These are phyloP conservation scores for Hydrangea macrophylla DNA, from an alignment of 148 eudicot genomes.

Conservation along the genomic window DNA sequence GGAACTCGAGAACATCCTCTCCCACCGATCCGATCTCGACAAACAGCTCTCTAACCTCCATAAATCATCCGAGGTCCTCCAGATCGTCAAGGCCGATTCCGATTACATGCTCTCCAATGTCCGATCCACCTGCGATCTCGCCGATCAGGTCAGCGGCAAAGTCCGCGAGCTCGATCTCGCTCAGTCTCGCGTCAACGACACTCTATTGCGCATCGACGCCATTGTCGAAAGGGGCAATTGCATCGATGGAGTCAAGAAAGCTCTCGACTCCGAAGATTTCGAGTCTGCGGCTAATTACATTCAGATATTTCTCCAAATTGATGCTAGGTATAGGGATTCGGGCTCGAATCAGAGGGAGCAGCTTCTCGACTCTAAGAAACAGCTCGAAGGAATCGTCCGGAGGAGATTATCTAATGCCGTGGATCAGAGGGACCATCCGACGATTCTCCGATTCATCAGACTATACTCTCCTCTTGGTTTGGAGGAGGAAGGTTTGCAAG, in stretches of 20 bases:
- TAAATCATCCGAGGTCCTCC: constrained; percentile 51
- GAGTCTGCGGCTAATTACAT: constrained; percentile 62
- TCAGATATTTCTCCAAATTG: constrained; percentile 66
- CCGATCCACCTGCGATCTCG: constrained; percentile 58
- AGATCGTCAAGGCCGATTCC: constrained; percentile 58
- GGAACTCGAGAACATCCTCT: constrained; percentile 53
- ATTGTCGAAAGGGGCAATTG: constrained; percentile 57
- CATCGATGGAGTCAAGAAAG: constrained; percentile 57
- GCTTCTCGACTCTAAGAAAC: constrained; percentile 60
- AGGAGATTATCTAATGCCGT: constrained; percentile 52
- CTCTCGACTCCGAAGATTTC: constrained; percentile 57
- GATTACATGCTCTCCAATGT: constrained; percentile 67
- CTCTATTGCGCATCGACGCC: constrained; percentile 72
- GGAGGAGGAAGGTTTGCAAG: constrained; percentile 90
- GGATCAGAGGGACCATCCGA: constrained; percentile 68
- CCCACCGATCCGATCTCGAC: constrained; percentile 63
- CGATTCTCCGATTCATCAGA: constrained; percentile 55
- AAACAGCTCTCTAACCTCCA: constrained; percentile 61
- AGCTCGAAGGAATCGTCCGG: constrained; percentile 59
- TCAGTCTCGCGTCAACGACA: constrained; percentile 70
- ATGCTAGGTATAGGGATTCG: constrained; percentile 53
- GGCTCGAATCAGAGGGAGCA: constrained; percentile 65
- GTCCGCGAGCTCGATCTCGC: constrained; percentile 92
- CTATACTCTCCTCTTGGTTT: constrained; percentile 63
- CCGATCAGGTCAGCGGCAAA: constrained; percentile 72